Evolutionary conservation across 345 rosid species (phyloP).

Genomic region (Ailanthus altissimus): DNA sequence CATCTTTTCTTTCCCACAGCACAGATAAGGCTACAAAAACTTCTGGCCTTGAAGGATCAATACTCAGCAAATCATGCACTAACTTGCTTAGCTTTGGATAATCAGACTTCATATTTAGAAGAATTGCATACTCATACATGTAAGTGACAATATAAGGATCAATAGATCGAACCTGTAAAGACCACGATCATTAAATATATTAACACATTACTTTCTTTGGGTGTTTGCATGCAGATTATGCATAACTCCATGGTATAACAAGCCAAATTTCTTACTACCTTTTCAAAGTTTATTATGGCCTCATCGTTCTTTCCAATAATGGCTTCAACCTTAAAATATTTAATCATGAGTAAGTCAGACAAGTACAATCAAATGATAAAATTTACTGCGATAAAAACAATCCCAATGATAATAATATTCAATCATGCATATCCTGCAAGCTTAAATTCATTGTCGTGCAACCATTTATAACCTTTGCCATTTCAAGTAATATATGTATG

Average conservation of each 20-base stretch:
- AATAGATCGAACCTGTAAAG: slow-evolving; percentile 80
- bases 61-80: slow-evolving; percentile 85
- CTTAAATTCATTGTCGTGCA: slow-evolving; percentile 10
- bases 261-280: slow-evolving; percentile 46
- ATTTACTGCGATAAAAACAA: neutral
- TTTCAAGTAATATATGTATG: slow-evolving; percentile 84
- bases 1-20: slow-evolving; percentile 85
- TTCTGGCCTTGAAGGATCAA: slow-evolving; percentile 89
- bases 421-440: slow-evolving; percentile 7
- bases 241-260: slow-evolving; percentile 14
- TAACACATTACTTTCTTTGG: neutral
- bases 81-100: slow-evolving; percentile 77
- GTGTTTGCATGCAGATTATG: neutral
- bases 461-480: slow-evolving; percentile 76
- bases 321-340: slow-evolving; percentile 76
- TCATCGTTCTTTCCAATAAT: slow-evolving; percentile 92
- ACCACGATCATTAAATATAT: slow-evolving; percentile 17
- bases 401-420: neutral
- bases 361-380: slow-evolving; percentile 11
- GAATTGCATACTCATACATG: slow-evolving; percentile 99
- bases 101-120: slow-evolving; percentile 82
- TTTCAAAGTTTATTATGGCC: slow-evolving; percentile 86
- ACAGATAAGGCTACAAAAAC: slow-evolving; percentile 87
- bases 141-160: slow-evolving; percentile 84
- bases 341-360: slow-evolving; percentile 25